Evolutionary conservation across 176 grass and related monocot genomes (phyloP).

Genomic region (Aegilops longissima): DNA sequence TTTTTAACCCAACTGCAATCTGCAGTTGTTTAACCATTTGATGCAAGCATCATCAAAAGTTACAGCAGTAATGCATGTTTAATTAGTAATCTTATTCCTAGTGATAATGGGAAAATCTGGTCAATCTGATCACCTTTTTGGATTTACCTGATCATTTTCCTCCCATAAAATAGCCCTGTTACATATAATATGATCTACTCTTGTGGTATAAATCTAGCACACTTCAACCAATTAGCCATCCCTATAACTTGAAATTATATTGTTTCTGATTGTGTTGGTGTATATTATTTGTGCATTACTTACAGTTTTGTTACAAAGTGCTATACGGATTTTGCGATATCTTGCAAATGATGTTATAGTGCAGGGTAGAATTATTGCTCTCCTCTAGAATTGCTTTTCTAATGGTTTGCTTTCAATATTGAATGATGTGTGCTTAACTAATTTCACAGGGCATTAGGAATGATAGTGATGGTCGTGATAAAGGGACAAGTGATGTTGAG

Average conservation of each 20-base stretch:
- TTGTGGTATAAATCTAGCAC: neutral
- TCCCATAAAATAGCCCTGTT: neutral
- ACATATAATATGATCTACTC: too few species aligned
- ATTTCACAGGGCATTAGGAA: neutral
- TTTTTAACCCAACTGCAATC: too few species aligned
- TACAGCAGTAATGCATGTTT: neutral
- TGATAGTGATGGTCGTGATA: slow-evolving; percentile 34
- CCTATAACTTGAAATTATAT: neutral
- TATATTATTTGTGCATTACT: neutral
- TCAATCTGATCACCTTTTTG: neutral
- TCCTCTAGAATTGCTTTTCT: neutral
- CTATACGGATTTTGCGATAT: neutral
- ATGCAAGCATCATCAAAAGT: neutral
- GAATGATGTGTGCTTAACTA: neutral
- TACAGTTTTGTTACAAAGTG: neutral
- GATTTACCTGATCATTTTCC: neutral
- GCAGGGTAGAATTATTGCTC: neutral
- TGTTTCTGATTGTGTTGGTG: neutral
- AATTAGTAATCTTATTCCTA: neutral
- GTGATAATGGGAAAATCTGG: neutral
- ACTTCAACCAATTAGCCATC: neutral
- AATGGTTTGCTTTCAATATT: too few species aligned
- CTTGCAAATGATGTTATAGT: neutral
- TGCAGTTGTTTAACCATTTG: neutral
- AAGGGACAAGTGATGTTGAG: slow-evolving; percentile 29